phyloP scores from a whole-genome alignment of 2,329 filamentous ascomycete genomes.

The Exophiala oligosperma region DNA sequence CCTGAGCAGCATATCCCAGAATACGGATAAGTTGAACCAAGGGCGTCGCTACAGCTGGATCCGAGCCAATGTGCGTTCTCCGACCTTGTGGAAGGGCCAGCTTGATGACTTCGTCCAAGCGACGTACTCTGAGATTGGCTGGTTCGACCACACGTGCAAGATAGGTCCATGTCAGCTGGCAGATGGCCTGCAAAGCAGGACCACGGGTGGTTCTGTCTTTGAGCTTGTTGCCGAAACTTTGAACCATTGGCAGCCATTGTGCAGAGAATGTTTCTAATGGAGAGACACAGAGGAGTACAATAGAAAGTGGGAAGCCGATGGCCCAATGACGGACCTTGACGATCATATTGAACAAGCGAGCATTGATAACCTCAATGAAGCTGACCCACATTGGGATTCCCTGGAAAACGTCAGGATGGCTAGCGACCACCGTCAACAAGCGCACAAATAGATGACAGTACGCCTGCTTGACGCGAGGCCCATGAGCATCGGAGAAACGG shows the following conservation, averaged over 20 bases:
- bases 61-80: conserved; percentile 77
- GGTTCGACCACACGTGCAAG: conserved; percentile 80
- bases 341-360: conserved; percentile 79
- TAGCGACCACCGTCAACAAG: conserved; percentile 82
- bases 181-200: conserved; percentile 83
- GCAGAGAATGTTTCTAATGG: conserved; percentile 77
- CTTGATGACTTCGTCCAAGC: conserved; percentile 85
- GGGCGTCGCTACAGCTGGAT: conserved; percentile 81
- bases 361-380: conserved; percentile 75
- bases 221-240: conserved; percentile 74
- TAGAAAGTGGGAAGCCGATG: conserved; percentile 83
- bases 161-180: conserved; percentile 90
- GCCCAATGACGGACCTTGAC: conserved; percentile 91
- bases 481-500: conserved; percentile 81
- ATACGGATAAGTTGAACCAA: conserved; percentile 92
- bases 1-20: conserved; percentile 89
- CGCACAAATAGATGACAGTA: conserved; percentile 92
- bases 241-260: conserved; percentile 83
- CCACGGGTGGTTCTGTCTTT: conserved; percentile 80
- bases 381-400: conserved; percentile 82
- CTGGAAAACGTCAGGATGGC: conserved; percentile 74
- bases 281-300: conserved; percentile 84
- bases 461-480: conserved; percentile 85
- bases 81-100: conserved; percentile 79
- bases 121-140: conserved; percentile 66